Conservation (phyloP, 257 asterid species). For the Nicotiana obtusifolia region DNA sequence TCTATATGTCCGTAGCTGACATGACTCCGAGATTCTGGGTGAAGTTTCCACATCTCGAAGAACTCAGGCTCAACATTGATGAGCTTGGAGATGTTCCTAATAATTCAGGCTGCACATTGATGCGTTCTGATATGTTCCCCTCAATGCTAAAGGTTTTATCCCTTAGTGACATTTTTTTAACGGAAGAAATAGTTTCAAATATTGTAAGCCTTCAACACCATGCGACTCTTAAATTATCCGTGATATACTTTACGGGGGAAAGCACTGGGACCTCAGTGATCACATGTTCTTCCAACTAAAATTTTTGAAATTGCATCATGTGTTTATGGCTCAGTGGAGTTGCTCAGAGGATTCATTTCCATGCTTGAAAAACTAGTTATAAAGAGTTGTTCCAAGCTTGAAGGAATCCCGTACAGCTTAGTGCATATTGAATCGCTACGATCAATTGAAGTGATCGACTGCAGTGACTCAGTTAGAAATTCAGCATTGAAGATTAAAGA, state of each 20-base stretch:
- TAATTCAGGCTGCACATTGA: background rate
- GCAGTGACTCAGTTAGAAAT: background rate
- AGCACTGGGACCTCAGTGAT: background rate
- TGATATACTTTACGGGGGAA: background rate
- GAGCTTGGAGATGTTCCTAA: too few species aligned
- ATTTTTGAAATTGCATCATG: background rate
- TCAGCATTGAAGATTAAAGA: background rate
- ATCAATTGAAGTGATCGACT: background rate
- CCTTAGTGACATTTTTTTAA: background rate
- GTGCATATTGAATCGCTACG: fast-evolving
- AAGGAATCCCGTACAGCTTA: background rate
- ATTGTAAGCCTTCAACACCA: background rate
- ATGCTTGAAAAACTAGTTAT: fast-evolving
- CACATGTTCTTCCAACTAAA: fast-evolving
- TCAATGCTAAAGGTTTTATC: background rate
- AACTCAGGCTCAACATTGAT: background rate
- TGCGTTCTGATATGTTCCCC: background rate
- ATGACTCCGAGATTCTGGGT: background rate
- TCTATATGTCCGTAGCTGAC: background rate
- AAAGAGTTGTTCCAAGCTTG: background rate
- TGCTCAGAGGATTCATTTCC: background rate
- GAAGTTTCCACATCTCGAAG: background rate
- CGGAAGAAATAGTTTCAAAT: background rate
- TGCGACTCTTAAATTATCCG: background rate
- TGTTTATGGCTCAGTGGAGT: background rate